phyloP scores from a whole-genome alignment of 495 filamentous ascomycete genomes.

The Oleoguttula mirabilis region DNA sequence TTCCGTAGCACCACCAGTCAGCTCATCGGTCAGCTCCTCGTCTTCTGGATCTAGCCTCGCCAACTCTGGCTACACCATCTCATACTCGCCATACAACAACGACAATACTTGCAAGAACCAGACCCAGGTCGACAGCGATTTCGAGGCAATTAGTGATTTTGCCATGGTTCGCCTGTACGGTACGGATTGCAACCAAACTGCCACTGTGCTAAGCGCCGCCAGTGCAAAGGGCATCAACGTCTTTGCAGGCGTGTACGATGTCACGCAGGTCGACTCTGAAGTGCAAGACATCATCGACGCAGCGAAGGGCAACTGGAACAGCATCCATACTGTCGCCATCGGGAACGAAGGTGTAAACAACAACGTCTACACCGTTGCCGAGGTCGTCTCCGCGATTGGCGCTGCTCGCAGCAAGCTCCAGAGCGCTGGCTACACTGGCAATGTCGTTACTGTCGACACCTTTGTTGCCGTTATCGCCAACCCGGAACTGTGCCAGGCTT shows the following conservation, averaged over 20 bases:
- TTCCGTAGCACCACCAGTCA: slow-evolving; percentile 13
- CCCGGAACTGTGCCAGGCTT: slow-evolving; percentile 55
- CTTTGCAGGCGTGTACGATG: slow-evolving; percentile 60
- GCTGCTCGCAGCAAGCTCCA: slow-evolving; percentile 46
- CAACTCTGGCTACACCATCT: slow-evolving; percentile 39
- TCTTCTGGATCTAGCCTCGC: neutral
- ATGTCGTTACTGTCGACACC: slow-evolving; percentile 70
- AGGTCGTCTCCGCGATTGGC: slow-evolving; percentile 44
- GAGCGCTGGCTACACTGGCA: slow-evolving; percentile 53
- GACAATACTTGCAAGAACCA: slow-evolving; percentile 55
- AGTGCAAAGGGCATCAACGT: slow-evolving; percentile 46
- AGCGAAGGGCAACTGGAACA: slow-evolving; percentile 46
- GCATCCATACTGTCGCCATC: slow-evolving; percentile 57
- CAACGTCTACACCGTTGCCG: slow-evolving; percentile 35
- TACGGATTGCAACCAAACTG: slow-evolving; percentile 61
- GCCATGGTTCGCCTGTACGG: slow-evolving; percentile 66
- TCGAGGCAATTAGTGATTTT: slow-evolving; percentile 41
- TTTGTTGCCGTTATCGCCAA: slow-evolving; percentile 50
- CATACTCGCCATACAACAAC: slow-evolving; percentile 63
- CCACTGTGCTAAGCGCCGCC: slow-evolving; percentile 46
- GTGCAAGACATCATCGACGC: slow-evolving; percentile 43
- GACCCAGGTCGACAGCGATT: slow-evolving; percentile 49
- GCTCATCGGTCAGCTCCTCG: slow-evolving; percentile 7
- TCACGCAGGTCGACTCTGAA: slow-evolving; percentile 43
- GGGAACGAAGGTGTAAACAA: slow-evolving; percentile 74